Evolutionary conservation across 768 basidiomycete genomes (phyloP), one percentile per base, ranked within the genome.

Genomic region (Mycena pura): DNA sequence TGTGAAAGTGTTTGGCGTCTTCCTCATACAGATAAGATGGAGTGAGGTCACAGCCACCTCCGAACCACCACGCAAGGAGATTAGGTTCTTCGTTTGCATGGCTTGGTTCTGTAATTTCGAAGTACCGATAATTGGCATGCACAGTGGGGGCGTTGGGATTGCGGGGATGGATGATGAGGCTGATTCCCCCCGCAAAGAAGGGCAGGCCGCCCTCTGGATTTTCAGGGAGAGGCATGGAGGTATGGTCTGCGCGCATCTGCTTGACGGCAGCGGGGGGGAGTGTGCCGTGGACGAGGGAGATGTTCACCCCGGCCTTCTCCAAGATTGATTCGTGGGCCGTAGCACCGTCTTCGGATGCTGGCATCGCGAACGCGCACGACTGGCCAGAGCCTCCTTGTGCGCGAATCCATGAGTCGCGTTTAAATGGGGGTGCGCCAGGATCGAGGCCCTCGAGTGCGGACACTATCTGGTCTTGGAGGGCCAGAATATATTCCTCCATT

Each of bases 81-180:
- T 84, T 82, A 8, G 84, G 82, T 24, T 77, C 76, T 34, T 75
- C 74, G 22, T 70, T 71, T 8, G 67, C 50, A 15, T 69, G 59
- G 25, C 65, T 64, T 40, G 78, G 77, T 64, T 90, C 85, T 3
- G 88, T 89, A 64, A 97, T 86, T 75, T 99, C 96, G 71, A 99
- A 99, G 76, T 98, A 99, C 54, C 97, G 92, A 69, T 96, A 97
- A 74, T 99, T 99, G 59, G 92, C 87, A 73, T 99, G 96, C 6
- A 94, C 89, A 21, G 96, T 98, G 9, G 97, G 95, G 15, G 92
- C 90, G 69, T 93, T 87, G 4, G 96, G 97, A 77, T 95, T 97
- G 52, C 89, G 84, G 0, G 96, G 96, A 74, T 99, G 96, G 17
- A 99, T 82, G 68, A 99, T 94, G 70, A 99, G 84, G 66, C 91